phyloP scores from a whole-genome alignment of 1,284 basidiomycete species.

The Malassezia yamatoensis region DNA sequence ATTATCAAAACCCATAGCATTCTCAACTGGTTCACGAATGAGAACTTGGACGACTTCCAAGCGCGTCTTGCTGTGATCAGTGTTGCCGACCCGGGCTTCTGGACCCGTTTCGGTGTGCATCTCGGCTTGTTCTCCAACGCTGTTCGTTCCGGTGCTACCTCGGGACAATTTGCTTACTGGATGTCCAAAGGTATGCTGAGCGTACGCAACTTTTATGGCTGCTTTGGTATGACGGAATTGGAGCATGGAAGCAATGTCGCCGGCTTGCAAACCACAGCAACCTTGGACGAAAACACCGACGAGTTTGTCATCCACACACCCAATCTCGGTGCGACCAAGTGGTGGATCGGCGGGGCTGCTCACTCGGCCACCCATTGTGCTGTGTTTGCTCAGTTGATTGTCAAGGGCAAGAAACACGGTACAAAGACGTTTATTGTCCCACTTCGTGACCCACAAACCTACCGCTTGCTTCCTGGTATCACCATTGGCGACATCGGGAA shows the following conservation, averaged over 20 bases:
- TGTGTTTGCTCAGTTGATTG: constrained; percentile 55
- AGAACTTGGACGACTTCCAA: constrained; percentile 49
- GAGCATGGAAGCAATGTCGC: constrained; percentile 55
- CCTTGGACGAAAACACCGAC: constrained; percentile 53
- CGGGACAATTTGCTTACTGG: constrained; percentile 52
- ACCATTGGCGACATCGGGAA: constrained; percentile 57
- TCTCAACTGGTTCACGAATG: constrained; percentile 40
- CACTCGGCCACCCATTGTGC: constrained; percentile 55
- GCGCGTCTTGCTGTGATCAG: constrained; percentile 53
- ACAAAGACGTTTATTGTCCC: constrained; percentile 56
- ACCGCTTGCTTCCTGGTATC: constrained; percentile 50
- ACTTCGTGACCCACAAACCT: constrained; percentile 53
- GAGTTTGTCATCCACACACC: constrained; percentile 56
- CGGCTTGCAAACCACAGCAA: constrained; percentile 56
- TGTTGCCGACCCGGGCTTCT: constrained; percentile 53
- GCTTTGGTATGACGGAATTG: constrained; percentile 55
- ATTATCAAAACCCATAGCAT: constrained; percentile 29
- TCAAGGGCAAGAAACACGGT: constrained; percentile 54
- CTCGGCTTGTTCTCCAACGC: constrained; percentile 54
- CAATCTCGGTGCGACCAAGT: constrained; percentile 46
- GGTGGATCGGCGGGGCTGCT: constrained; percentile 55
- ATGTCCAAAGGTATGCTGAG: constrained; percentile 54
- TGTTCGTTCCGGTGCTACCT: constrained; percentile 35
- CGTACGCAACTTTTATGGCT: constrained; percentile 54
- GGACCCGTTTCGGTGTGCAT: constrained; percentile 55